Conservation (phyloP, 805 yeast species). For the Sporopachydermia quercuum region DNA sequence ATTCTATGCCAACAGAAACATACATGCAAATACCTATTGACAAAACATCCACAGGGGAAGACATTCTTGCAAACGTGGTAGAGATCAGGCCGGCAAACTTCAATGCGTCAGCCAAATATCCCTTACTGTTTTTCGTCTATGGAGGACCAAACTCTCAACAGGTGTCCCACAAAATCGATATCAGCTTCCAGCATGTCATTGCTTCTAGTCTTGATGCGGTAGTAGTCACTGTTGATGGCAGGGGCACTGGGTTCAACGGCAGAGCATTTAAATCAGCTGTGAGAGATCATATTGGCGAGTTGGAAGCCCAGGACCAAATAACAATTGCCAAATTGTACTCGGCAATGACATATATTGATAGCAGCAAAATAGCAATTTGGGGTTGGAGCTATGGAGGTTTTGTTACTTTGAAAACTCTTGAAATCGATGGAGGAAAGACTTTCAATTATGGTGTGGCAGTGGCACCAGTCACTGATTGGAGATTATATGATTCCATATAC, state of each 20-base stretch:
- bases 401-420: conserved; percentile 58
- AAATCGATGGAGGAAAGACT: conserved; percentile 42
- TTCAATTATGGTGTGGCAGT: conserved; percentile 71
- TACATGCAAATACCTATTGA: too few relatives aligned
- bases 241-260: conserved; percentile 73
- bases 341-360: conserved; percentile 32
- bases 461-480: conserved; percentile 79
- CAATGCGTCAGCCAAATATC: conserved; percentile 33
- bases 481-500: conserved; percentile 59
- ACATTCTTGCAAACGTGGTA: conserved; percentile 31
- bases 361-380: conserved; percentile 51
- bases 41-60: conserved; percentile 15
- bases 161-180: conserved; percentile 28
- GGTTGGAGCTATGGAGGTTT: conserved; percentile 88
- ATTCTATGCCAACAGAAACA: too few relatives aligned
- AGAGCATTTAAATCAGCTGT: conserved; percentile 53
- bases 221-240: conserved; percentile 56
- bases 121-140: conserved; percentile 52
- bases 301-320: conserved; percentile 63
- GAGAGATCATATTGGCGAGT: conserved; percentile 42
- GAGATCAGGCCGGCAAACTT: conserved; percentile 51
- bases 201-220: conserved; percentile 43
- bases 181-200: conserved; percentile 45
- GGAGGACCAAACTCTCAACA: conserved; percentile 76
- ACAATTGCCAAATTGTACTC: conserved; percentile 37